Conservation (phyloP, 257 asterid species). For the Jacaranda mimosifolia region DNA sequence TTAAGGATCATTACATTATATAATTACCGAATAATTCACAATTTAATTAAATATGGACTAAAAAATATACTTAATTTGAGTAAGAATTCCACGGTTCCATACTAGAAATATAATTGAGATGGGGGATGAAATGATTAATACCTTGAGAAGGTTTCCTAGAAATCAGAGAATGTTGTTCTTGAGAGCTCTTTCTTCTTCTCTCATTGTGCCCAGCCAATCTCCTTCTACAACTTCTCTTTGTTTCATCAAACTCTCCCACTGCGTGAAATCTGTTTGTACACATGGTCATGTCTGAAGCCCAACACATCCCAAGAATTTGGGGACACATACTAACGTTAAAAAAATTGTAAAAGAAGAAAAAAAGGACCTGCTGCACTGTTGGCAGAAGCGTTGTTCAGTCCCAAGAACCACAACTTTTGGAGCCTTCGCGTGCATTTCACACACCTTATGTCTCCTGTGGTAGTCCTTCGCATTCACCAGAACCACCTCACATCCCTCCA, state of each 20-base stretch:
- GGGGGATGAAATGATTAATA: conserved; percentile 7
- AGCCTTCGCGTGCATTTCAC: conserved; percentile 74
- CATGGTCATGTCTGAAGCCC: neutral
- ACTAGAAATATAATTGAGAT: too few relatives aligned
- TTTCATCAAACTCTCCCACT: conserved; percentile 65
- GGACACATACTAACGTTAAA: neutral
- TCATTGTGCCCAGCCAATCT: conserved; percentile 82
- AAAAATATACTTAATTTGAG: neutral
- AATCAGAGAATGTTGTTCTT: conserved; percentile 42
- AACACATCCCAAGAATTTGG: neutral
- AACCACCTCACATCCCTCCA: conserved; percentile 65
- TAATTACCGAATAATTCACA: too few relatives aligned
- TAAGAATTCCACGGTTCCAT: too few relatives aligned
- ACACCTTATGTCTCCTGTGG: conserved; percentile 77
- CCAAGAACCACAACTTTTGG: conserved; percentile 67
- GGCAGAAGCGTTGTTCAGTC: conserved; percentile 74
- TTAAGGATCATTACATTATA: too few relatives aligned
- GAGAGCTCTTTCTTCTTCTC: conserved; percentile 74
- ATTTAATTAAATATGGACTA: neutral
- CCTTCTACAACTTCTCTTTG: conserved; percentile 80
- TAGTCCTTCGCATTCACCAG: conserved; percentile 63
- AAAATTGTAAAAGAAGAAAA: neutral
- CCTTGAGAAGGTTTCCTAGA: conserved; percentile 54
- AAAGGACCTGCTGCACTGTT: conserved; percentile 76
- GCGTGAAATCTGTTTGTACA: conserved; percentile 61